Conservation (phyloP, 805 yeast genomes). For the Suhomyces sp. region DNA sequence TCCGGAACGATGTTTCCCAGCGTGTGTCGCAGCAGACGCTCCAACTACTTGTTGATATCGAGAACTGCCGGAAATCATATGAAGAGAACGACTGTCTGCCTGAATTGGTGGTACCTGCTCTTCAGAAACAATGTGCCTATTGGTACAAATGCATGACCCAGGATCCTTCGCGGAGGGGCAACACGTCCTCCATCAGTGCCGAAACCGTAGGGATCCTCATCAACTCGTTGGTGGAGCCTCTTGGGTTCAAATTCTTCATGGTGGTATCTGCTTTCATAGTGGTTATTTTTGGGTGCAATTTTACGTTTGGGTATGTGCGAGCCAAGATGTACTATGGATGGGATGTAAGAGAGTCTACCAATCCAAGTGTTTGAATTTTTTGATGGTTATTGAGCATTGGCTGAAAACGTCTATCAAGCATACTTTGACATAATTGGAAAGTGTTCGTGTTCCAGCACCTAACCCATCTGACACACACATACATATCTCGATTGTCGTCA, state of each 20-base stretch:
- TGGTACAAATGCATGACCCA: slow-evolving; percentile 71
- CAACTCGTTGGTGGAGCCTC: slow-evolving; percentile 65
- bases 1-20: slow-evolving; percentile 53
- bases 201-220: slow-evolving; percentile 60
- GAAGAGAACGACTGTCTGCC: slow-evolving; percentile 57
- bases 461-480: no score
- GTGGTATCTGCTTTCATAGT: slow-evolving; percentile 42
- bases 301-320: slow-evolving; percentile 64
- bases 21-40: slow-evolving; percentile 50
- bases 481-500: no score
- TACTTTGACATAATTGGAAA: no score
- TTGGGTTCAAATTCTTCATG: slow-evolving; percentile 57
- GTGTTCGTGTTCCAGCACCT: no score
- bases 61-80: slow-evolving; percentile 52
- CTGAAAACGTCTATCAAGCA: no score
- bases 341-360: neutral
- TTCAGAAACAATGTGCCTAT: slow-evolving; percentile 53
- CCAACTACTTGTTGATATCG: slow-evolving; percentile 50
- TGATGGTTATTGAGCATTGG: no score
- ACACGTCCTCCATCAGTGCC: slow-evolving; percentile 56
- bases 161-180: slow-evolving; percentile 49
- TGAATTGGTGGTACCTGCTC: slow-evolving; percentile 55
- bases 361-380: no score
- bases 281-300: slow-evolving; percentile 58
- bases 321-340: slow-evolving; percentile 50